Conservation (phyloP, 148 eudicot species). For the Chenopodium berlandieri region DNA sequence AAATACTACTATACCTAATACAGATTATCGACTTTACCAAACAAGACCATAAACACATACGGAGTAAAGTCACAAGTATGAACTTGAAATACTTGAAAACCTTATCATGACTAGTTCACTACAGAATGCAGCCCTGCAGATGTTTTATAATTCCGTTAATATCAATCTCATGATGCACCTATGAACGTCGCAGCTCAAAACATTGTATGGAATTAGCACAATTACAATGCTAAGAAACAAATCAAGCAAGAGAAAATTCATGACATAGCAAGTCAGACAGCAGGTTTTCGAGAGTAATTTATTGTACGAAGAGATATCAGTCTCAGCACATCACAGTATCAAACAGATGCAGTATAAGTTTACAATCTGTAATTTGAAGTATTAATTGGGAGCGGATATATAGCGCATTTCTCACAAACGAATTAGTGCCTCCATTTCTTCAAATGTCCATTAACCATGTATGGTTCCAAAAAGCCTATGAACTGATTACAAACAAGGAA, state of each 20-base stretch:
- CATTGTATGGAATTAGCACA: not conserved
- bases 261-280: not conserved
- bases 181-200: not conserved
- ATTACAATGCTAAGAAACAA: not conserved
- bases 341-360: constrained; percentile 2
- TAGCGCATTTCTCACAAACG: no score
- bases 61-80: no score
- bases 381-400: no score
- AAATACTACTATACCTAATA: no score
- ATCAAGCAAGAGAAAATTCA: no score
- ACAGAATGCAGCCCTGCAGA: no score
- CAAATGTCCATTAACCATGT: constrained; percentile 60
- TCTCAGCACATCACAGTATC: not conserved
- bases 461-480: constrained; percentile 86
- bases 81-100: no score
- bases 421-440: constrained; percentile 63
- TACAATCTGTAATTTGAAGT: no score
- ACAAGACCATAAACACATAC: no score
- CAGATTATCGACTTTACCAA: no score
- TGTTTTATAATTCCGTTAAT: no score
- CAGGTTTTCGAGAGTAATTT: not conserved
- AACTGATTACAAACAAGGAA: constrained; percentile 49
- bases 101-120: no score
- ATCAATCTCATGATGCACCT: not conserved
- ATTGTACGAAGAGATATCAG: not conserved